A percentile compares a stretch with the other conserved stretches of the same genome.
Evolutionary conservation across 1,139 yeast genomes (phyloP).

Genomic region (Eremothecium gossypii): DNA sequence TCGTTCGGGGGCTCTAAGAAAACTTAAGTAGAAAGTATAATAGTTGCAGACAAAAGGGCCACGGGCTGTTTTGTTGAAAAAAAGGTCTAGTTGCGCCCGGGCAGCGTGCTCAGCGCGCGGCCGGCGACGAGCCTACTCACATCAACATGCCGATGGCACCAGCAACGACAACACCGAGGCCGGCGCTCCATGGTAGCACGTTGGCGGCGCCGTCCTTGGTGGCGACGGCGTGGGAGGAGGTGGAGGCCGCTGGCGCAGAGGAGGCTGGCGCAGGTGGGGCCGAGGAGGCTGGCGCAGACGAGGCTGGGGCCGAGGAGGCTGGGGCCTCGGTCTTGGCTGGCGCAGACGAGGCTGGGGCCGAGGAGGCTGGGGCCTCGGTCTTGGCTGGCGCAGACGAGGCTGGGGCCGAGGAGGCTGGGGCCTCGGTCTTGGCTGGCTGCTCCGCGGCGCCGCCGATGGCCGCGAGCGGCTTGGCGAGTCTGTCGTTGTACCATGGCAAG

Average conservation of each 20-base stretch:
- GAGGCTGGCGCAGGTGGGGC: slow-evolving; percentile 15
- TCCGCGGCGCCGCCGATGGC: too few relatives aligned
- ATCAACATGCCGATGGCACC: slow-evolving; percentile 17
- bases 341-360: slow-evolving; percentile 19
- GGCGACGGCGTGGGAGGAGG: slow-evolving; percentile 14
- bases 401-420: slow-evolving; percentile 21
- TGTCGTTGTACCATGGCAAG: slow-evolving; percentile 37
- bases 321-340: slow-evolving; percentile 10
- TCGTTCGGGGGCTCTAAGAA: neutral
- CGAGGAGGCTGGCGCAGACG: slow-evolving; percentile 17
- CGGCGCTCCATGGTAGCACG: slow-evolving; percentile 6
- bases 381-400: slow-evolving; percentile 12
- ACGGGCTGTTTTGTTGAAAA: too few relatives aligned
- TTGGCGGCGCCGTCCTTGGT: neutral
- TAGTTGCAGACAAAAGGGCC: slow-evolving; percentile 1
- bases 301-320: slow-evolving; percentile 11
- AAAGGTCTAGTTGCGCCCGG: too few relatives aligned
- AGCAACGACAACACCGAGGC: slow-evolving; percentile 14
- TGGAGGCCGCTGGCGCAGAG: too few relatives aligned
- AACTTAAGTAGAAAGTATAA: neutral
- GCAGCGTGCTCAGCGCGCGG: too few relatives aligned
- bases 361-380: slow-evolving; percentile 13
- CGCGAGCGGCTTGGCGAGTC: slow-evolving; percentile 17
- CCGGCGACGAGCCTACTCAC: slow-evolving; percentile 8
- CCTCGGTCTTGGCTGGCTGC: neutral